Base-by-base conservation (phyloP, 371 early-diverging fungal species). In the Zancudomyces culisetae region DNA sequence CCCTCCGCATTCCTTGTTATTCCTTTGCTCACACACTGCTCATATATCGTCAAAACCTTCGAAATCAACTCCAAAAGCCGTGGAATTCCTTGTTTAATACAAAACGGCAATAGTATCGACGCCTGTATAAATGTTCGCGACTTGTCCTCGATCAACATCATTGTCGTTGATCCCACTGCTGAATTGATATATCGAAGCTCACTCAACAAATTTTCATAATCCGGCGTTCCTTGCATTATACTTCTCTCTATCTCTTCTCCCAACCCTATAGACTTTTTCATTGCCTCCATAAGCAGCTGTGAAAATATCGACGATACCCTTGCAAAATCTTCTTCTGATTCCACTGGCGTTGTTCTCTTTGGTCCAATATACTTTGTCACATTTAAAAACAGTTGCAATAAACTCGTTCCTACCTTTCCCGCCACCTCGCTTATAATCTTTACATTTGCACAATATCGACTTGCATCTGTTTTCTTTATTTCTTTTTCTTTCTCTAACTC, bases 121-220 rank as follows among this genome's bases (percentile, higher is more conserved):
- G 43, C 43, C 30, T 51, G 52, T 2, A 56, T 26, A 21, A 52
- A 41, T 18, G 40, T 29, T 0, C 27, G n/a, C 12, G 19, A 29
- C 4, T 30, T 35, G 13, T 48, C 41, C 22, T 56, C 50, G n/a
- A 56, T 28, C 10, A 56, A 49, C 8, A 52, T 18, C 20, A 40
- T 26, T 27, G 50, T 35, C 15, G 50, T 35, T 4, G 30, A 29
- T 49, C 28, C 50, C 6, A 49, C 21, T 8, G 30, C 28, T 3
- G 50, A 49, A 27, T 20, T 49, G 10, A 49, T 49, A 35, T 30
- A 49, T 49, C 30, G 26, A 12, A 49, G 39, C 8, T 29, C 39
- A 22, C n/a, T 2, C 4, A 19, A 18, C 8, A 30, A 49, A 15
- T 35, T 13, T 2, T 49, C 28, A 19, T 18, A 19, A n/a, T n/a